Percentiles rank a stretch among this genome's conserved stretches.
Conservation (phyloP, 257 asterid species). For the Gynochthodes officinalis region DNA sequence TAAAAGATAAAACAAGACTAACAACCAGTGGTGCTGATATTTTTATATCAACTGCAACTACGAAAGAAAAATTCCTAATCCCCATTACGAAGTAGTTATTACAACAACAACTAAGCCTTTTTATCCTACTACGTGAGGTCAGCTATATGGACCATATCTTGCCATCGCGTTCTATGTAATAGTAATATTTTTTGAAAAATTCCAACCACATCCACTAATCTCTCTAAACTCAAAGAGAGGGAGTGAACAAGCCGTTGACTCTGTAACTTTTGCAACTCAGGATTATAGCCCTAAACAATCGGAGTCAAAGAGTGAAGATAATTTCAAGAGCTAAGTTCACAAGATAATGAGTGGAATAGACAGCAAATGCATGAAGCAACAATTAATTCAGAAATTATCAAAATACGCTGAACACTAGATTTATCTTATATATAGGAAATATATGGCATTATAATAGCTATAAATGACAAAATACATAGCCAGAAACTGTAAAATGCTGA, state of each 20-base stretch:
- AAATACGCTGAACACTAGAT: constrained; percentile 1
- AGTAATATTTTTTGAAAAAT: too few relatives aligned
- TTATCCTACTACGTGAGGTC: too few relatives aligned
- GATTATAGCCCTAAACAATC: background rate
- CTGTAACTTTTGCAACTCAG: background rate
- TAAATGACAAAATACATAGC: background rate
- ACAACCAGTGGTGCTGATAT: background rate
- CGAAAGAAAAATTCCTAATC: background rate
- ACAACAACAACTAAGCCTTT: too few relatives aligned
- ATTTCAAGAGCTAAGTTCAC: background rate
- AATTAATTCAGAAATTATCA: background rate
- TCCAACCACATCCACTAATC: background rate
- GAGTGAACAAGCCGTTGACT: background rate
- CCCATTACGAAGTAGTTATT: background rate
- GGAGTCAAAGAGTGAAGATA: background rate
- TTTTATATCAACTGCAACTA: background rate
- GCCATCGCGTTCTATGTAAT: too few relatives aligned
- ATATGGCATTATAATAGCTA: background rate
- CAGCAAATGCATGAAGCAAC: background rate
- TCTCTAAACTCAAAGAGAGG: background rate
- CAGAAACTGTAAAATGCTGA: background rate
- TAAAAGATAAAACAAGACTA: background rate
- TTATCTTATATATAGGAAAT: background rate
- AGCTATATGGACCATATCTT: too few relatives aligned
- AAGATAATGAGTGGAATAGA: background rate